These are phyloP conservation scores for Chaetomiaceae sp. DNA, from an alignment of 2,329 filamentous ascomycete genomes.

Conservation along the genomic window DNA sequence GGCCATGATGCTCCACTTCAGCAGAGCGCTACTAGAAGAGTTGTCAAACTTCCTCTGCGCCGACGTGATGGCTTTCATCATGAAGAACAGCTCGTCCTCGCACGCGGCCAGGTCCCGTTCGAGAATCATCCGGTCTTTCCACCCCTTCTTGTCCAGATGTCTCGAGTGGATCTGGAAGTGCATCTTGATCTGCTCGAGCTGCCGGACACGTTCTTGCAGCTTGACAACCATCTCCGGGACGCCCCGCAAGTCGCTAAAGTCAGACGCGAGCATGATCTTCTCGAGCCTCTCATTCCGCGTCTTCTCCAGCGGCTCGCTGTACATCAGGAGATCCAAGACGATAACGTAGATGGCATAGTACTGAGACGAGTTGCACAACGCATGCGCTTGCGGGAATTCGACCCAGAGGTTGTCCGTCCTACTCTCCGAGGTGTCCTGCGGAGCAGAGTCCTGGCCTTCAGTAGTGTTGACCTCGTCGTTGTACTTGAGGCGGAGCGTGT, in stretches of 20 bases:
- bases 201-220: slow-evolving; percentile 86
- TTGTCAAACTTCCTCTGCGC: slow-evolving; percentile 83
- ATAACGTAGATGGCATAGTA: slow-evolving; percentile 99
- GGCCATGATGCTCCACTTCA: slow-evolving; percentile 91
- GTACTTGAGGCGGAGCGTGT: slow-evolving; percentile 92
- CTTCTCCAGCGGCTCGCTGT: slow-evolving; percentile 94
- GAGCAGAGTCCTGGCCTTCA: slow-evolving; percentile 48
- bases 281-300: slow-evolving; percentile 92
- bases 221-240: slow-evolving; percentile 89
- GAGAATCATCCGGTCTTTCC: slow-evolving; percentile 83
- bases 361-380: slow-evolving; percentile 94
- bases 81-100: slow-evolving; percentile 97
- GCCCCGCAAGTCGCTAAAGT: slow-evolving; percentile 94
- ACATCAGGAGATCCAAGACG: slow-evolving; percentile 89
- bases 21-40: slow-evolving; percentile 66
- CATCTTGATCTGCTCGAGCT: slow-evolving; percentile 92
- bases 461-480: slow-evolving; percentile 79
- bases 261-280: slow-evolving; percentile 97
- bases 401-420: slow-evolving; percentile 97
- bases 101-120: slow-evolving; percentile 84
- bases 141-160: slow-evolving; percentile 80
- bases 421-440: slow-evolving; percentile 58
- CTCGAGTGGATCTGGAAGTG: slow-evolving; percentile 92
- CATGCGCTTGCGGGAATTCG: slow-evolving; percentile 88
- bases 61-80: slow-evolving; percentile 99